Evolutionary conservation across 2,329 filamentous ascomycete species (phyloP).

Genomic region (Parascedosporium putredinis): DNA sequence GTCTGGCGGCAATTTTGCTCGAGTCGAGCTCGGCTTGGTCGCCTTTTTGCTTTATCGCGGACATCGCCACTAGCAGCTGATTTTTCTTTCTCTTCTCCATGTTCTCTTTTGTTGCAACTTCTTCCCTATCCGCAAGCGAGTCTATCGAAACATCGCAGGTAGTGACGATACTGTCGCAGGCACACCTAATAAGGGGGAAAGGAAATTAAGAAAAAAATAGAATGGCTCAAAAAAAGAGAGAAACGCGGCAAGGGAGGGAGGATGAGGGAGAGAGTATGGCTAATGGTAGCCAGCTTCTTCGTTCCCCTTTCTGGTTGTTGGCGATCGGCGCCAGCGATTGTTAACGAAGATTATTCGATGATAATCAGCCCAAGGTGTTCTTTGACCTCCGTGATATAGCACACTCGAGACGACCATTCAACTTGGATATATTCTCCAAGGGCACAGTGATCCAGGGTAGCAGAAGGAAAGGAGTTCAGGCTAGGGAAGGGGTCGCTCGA

Average conservation of each 20-base stretch:
- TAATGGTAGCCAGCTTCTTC: too few relatives aligned
- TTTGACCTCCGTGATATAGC: background rate
- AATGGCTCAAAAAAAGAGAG: background rate
- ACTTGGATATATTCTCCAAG: background rate
- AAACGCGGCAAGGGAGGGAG: slow-evolving; percentile 4
- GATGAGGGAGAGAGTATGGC: too few relatives aligned
- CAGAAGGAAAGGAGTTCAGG: background rate
- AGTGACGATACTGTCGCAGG: background rate
- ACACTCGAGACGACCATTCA: background rate
- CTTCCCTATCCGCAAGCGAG: background rate
- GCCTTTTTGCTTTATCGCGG: slow-evolving; percentile 6
- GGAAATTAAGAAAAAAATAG: background rate
- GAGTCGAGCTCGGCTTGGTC: slow-evolving; percentile 2
- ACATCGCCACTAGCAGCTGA: slow-evolving; percentile 2
- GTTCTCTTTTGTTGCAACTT: background rate
- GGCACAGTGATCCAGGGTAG: background rate
- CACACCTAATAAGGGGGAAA: background rate
- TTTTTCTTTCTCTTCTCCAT: background rate
- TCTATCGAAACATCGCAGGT: slow-evolving; percentile 4
- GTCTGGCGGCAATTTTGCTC: background rate
- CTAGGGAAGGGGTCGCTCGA: background rate
- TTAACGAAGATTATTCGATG: too few relatives aligned
- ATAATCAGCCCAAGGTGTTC: too few relatives aligned
- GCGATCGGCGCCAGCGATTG: too few relatives aligned
- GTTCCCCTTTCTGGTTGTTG: too few relatives aligned